phyloP scores from a whole-genome alignment of 2,329 filamentous ascomycete genomes.

The Curvularia verruculosa region DNA sequence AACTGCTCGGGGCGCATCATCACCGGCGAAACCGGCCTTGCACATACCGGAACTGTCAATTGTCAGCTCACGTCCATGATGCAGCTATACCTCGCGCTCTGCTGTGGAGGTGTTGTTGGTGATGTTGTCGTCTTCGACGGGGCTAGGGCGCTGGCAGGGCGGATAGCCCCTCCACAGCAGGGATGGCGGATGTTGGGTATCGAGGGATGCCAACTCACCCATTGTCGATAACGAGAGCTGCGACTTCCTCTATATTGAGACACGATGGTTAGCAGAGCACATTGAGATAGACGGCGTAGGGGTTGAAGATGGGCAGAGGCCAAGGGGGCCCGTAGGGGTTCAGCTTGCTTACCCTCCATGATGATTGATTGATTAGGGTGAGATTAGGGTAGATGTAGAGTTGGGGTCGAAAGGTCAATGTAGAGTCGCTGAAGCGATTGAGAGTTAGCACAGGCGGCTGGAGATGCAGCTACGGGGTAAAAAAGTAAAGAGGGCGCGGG shows the following conservation, averaged over 20 bases:
- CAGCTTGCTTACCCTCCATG: constrained; percentile 70
- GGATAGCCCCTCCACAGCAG: constrained; percentile 48
- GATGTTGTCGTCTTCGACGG: constrained; percentile 23
- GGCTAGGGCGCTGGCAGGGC: constrained; percentile 33
- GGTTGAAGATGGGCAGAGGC: constrained; percentile 25
- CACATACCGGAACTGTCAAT: constrained; percentile 95
- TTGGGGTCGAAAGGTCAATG: constrained; percentile 40
- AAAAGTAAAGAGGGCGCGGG: constrained; percentile 35
- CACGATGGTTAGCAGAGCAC: constrained; percentile 44
- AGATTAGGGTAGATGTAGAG: constrained; percentile 45
- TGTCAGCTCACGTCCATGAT: constrained; percentile 46
- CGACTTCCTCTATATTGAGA: constrained; percentile 87
- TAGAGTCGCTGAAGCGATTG: constrained; percentile 40
- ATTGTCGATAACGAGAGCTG: constrained; percentile 99
- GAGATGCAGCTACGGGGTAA: constrained; percentile 28
- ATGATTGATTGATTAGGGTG: constrained; percentile 57
- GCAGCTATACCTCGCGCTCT: constrained; percentile 27
- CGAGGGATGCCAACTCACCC: constrained; percentile 74
- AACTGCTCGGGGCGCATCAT: constrained; percentile 99
- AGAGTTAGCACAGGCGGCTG: constrained; percentile 35
- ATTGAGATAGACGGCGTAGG: constrained; percentile 36
- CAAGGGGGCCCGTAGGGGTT: constrained; percentile 30
- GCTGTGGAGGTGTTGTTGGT: constrained; percentile 30
- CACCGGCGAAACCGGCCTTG: constrained; percentile 99
- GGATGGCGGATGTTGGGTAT: constrained; percentile 43